phyloP scores from a whole-genome alignment of 2,329 filamentous ascomycete genomes.

The Exophiala sp. region DNA sequence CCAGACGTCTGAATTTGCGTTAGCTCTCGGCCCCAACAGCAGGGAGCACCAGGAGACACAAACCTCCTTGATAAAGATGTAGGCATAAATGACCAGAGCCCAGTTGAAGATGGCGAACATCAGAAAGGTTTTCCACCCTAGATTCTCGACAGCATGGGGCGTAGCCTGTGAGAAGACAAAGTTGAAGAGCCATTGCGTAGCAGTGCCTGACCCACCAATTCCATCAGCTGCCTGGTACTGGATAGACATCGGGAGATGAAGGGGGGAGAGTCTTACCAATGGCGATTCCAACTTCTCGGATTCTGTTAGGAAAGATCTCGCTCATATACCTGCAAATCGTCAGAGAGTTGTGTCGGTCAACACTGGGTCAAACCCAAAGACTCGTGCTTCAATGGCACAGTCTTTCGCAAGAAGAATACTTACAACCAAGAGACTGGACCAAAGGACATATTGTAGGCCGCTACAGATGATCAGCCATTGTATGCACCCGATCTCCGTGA shows the following conservation, averaged over 20 bases:
- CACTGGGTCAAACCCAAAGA: too few relatives aligned
- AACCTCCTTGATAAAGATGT: conserved; percentile 38
- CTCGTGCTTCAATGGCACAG: conserved; percentile 17
- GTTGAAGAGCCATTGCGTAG: conserved; percentile 40
- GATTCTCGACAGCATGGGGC: conserved; percentile 42
- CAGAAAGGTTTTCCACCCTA: conserved; percentile 48
- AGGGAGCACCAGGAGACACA: background rate
- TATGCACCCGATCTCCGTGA: too few relatives aligned
- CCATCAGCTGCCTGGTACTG: too few relatives aligned
- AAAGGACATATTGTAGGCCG: conserved; percentile 40
- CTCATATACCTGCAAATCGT: conserved; percentile 37
- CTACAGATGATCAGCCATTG: conserved; percentile 1
- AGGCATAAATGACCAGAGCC: conserved; percentile 42
- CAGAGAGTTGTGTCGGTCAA: too few relatives aligned
- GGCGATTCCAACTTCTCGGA: conserved; percentile 38
- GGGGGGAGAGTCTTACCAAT: conserved; percentile 23
- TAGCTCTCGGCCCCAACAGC: background rate
- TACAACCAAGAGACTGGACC: conserved; percentile 35
- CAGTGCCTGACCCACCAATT: conserved; percentile 22
- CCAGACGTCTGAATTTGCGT: background rate
- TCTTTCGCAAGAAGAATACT: conserved; percentile 16
- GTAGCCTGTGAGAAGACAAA: conserved; percentile 40
- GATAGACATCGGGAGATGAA: too few relatives aligned
- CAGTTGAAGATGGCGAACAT: conserved; percentile 51
- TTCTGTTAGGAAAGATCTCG: conserved; percentile 37